Base-by-base conservation (phyloP, 768 basidiomycete species). In the Leucosporidium creatinivorum region DNA sequence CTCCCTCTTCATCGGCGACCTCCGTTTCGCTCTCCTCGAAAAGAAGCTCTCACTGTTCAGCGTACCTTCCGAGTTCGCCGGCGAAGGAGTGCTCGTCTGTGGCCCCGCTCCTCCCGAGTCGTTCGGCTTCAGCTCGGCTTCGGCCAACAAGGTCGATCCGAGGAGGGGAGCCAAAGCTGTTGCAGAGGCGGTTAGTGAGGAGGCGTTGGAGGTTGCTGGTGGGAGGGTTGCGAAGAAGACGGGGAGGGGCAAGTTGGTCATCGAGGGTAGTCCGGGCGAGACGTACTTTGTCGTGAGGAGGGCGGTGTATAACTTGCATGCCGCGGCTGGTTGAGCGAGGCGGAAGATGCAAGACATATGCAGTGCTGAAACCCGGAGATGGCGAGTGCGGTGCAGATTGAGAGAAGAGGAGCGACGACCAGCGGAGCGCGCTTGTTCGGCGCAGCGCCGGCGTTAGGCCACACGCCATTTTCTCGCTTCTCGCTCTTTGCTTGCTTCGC, bases 1-100 rank as follows among this genome's bases (percentile, higher is more conserved):
- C 67, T 93, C 94, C 0, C 89, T 93, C 10, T 94, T 97, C 87
- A 96, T 99, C 64, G 96, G 96, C 60, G 96, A 98, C 75, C 84
- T 99, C 51, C 93, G 96, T 77, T 81, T 99, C 33, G 93, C 92
- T 1, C 84, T 85, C 2, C 83, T 99, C 57, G 96, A 97, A 78
- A 77, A 86, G n/a, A 85, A 87, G 8, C 82, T 99, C 26, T 82
- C 85, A 6, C 78, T 85, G 3, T 80, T 91, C 4, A 87, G 87
- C 15, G 86, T 98, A 56, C 87, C 89, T 52, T 91, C 93, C 0
- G 93, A 97, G 77, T 86, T 98, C 64, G 87, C 93, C n/a, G 94
- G 94, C 28, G 94, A 98, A 79, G 96, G 96, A 80, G 89, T 94
- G 13, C 82, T 99, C 33, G 84, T 99, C 47, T 99, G 96, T 75